phyloP scores from a whole-genome alignment of 495 filamentous ascomycete genomes.

The Lichenothelia convexa region DNA sequence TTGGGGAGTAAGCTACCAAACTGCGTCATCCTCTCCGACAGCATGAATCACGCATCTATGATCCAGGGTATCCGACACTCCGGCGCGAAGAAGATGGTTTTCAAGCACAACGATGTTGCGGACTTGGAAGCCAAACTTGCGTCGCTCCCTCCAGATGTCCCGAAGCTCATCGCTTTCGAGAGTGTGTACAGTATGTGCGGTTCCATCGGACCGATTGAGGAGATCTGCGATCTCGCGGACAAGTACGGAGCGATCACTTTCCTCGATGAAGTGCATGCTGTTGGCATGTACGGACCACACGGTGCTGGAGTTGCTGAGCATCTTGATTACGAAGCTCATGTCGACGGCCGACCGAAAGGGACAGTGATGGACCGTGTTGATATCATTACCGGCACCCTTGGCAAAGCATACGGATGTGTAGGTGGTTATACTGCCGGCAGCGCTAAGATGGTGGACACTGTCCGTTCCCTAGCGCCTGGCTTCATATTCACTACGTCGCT shows the following conservation, averaged over 20 bases:
- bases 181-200: slow-evolving; percentile 99
- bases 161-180: slow-evolving; percentile 98
- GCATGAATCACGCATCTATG: slow-evolving; percentile 95
- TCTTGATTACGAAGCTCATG: slow-evolving; percentile 74
- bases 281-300: slow-evolving; percentile 96
- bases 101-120: slow-evolving; percentile 87
- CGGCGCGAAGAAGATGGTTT: slow-evolving; percentile 88
- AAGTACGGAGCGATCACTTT: slow-evolving; percentile 97
- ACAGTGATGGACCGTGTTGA: slow-evolving; percentile 91
- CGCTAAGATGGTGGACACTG: slow-evolving; percentile 75
- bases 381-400: slow-evolving; percentile 92
- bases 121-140: slow-evolving; percentile 86
- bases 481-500: slow-evolving; percentile 99
- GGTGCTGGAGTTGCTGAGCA: slow-evolving; percentile 96
- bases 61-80: slow-evolving; percentile 98
- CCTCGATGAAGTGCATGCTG: slow-evolving; percentile 93
- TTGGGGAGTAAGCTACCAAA: slow-evolving; percentile 88
- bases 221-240: slow-evolving; percentile 87
- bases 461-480: slow-evolving; percentile 85
- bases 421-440: slow-evolving; percentile 94
- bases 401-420: slow-evolving; percentile 95
- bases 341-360: slow-evolving; percentile 46
- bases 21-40: slow-evolving; percentile 90
- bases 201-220: slow-evolving; percentile 83
- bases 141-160: slow-evolving; percentile 59